Percentiles rank a stretch among this genome's conserved stretches.
These are phyloP conservation scores for Ustilago sp. DNA, from an alignment of 1,284 basidiomycete genomes.

Conservation along the genomic window DNA sequence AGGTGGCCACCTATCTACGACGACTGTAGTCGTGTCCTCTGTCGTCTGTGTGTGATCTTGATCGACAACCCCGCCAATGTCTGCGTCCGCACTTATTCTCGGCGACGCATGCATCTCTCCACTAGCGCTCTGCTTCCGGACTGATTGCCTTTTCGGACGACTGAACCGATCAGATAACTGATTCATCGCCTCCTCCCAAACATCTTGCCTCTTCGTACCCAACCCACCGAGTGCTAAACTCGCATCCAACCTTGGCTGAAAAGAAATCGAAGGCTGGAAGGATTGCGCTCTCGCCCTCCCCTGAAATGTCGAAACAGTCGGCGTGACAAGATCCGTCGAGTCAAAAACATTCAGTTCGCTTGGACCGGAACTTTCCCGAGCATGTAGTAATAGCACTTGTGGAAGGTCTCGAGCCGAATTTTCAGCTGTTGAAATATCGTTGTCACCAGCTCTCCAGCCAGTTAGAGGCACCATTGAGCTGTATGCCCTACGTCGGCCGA, in stretches of 20 bases:
- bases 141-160: not conserved
- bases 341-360: not conserved
- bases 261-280: slow-evolving; percentile 7
- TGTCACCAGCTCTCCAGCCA: slow-evolving; percentile 31
- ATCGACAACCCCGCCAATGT: not conserved
- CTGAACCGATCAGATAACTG: slow-evolving; percentile 11
- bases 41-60: not conserved
- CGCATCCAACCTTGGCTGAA: no score
- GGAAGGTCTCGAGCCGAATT: slow-evolving; percentile 4
- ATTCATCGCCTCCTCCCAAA: slow-evolving; percentile 32
- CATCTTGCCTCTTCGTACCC: not conserved
- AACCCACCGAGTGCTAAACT: not conserved
- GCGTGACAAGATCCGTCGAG: slow-evolving; percentile 26
- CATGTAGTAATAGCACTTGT: slow-evolving; percentile 17
- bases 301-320: slow-evolving; percentile 28
- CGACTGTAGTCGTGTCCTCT: not conserved
- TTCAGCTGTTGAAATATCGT: not conserved
- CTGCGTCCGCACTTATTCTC: not conserved
- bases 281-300: slow-evolving; percentile 20
- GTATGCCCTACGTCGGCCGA: slow-evolving; percentile 26
- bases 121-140: no score
- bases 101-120: not conserved
- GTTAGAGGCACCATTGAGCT: slow-evolving; percentile 37
- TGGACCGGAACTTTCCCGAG: not conserved
- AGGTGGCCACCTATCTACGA: not conserved